phyloP scores from a whole-genome alignment of 352 stramenopile species.

The Pilasporangium apinafurcum region DNA sequence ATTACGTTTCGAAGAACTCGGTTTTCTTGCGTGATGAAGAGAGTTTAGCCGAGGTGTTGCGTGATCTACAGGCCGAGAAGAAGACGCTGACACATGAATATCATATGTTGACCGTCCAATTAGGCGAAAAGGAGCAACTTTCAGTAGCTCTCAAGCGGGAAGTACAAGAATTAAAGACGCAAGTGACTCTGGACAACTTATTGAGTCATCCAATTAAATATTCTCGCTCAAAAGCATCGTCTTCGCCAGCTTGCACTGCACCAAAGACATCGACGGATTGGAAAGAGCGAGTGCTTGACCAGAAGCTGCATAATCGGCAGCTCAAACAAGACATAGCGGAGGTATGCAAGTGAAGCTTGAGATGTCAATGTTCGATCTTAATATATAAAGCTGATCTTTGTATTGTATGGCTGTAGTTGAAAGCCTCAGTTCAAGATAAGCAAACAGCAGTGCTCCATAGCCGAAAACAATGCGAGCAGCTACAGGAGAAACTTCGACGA shows the following conservation, averaged over 20 bases:
- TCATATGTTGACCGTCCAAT: slow-evolving; percentile 20
- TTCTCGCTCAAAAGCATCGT: slow-evolving; percentile 8
- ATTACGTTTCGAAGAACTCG: slow-evolving; percentile 15
- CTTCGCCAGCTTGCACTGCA: background rate
- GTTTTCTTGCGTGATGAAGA: slow-evolving; percentile 59
- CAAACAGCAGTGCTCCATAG: slow-evolving; percentile 10
- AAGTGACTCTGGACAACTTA: slow-evolving; percentile 31
- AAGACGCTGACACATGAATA: slow-evolving; percentile 21
- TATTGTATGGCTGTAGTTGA: background rate
- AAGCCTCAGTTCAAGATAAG: slow-evolving; percentile 3
- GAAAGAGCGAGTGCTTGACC: slow-evolving; percentile 30
- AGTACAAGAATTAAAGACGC: slow-evolving; percentile 43
- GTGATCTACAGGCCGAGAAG: slow-evolving; percentile 30
- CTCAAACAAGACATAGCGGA: slow-evolving; percentile 20
- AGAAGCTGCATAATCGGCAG: slow-evolving; percentile 35
- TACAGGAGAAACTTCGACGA: slow-evolving; percentile 16
- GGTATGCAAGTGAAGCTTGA: slow-evolving; percentile 10
- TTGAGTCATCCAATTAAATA: background rate
- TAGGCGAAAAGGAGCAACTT: slow-evolving; percentile 25
- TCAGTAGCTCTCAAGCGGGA: slow-evolving; percentile 31
- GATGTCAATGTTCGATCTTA: background rate
- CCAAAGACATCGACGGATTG: slow-evolving; percentile 29
- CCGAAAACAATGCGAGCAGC: slow-evolving; percentile 23
- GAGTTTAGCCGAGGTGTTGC: slow-evolving; percentile 31
- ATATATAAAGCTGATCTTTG: background rate